phyloP scores from a whole-genome alignment of 2,329 filamentous ascomycete genomes.

The Phyllosticta capitalensis region DNA sequence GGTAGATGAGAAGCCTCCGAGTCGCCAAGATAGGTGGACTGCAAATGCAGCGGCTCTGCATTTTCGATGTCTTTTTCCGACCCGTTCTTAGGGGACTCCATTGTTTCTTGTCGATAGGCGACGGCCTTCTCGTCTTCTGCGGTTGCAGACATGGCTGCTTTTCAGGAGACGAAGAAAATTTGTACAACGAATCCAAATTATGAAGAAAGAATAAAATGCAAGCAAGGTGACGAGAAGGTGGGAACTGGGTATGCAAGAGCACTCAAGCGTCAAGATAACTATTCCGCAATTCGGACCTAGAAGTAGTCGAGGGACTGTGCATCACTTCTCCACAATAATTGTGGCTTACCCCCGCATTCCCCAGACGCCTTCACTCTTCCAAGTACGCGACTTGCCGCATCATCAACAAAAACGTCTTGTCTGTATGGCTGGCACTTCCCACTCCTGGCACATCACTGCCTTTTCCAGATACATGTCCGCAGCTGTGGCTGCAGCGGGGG shows the following conservation, averaged over 20 bases:
- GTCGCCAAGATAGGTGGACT: constrained; percentile 17
- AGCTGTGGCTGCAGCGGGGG: background rate
- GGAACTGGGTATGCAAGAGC: background rate
- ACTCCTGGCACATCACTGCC: constrained; percentile 2
- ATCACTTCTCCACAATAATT: background rate
- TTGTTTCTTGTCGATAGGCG: background rate
- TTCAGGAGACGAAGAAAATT: background rate
- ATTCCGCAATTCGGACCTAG: background rate
- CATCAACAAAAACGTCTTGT: background rate
- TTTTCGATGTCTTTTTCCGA: background rate
- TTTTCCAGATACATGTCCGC: constrained; percentile 1
- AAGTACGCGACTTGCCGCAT: background rate
- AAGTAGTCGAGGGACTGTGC: background rate
- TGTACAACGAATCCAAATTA: background rate
- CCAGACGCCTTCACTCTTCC: background rate
- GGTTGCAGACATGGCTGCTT: constrained; percentile 3
- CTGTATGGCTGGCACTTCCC: constrained; percentile 6
- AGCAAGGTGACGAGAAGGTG: background rate
- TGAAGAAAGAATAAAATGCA: background rate
- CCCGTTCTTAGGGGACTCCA: background rate
- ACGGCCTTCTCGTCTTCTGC: constrained; percentile 1
- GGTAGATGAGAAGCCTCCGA: constrained; percentile 26
- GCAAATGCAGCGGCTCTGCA: background rate
- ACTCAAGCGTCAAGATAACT: background rate
- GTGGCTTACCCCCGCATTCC: background rate